Conservation (phyloP, 768 basidiomycete species). For the Suillus spraguei region DNA sequence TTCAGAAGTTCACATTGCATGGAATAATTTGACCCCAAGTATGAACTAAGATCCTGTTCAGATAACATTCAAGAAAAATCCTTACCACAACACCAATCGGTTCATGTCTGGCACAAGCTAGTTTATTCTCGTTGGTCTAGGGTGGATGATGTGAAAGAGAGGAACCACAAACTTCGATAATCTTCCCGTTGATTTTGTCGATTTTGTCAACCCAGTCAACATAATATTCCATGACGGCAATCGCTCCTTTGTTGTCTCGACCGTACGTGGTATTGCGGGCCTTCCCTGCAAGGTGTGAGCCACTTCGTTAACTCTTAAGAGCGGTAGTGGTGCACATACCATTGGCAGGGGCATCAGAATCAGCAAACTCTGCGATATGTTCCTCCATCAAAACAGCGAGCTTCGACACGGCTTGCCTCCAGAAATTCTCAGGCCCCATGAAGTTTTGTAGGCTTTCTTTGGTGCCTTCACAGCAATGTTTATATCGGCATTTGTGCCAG, state of each 20-base stretch:
- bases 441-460: slow-evolving; percentile 53
- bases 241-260: slow-evolving; percentile 25
- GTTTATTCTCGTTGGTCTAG: slow-evolving; percentile 51
- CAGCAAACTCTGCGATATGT: slow-evolving; percentile 59
- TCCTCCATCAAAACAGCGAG: slow-evolving; percentile 64
- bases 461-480: slow-evolving; percentile 70
- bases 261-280: slow-evolving; percentile 12
- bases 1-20: slow-evolving; percentile 69
- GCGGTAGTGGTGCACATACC: slow-evolving; percentile 32
- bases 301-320: neutral
- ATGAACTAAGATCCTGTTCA: slow-evolving; percentile 20
- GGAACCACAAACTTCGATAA: slow-evolving; percentile 40
- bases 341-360: slow-evolving; percentile 68
- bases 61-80: slow-evolving; percentile 18
- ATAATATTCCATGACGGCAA: slow-evolving; percentile 51
- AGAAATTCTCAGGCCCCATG: slow-evolving; percentile 63
- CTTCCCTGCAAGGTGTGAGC: slow-evolving; percentile 5
- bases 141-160: neutral
- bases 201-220: too few relatives aligned
- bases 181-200: slow-evolving; percentile 49
- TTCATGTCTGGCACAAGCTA: slow-evolving; percentile 58
- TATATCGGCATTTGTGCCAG: slow-evolving; percentile 64
- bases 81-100: slow-evolving; percentile 53
- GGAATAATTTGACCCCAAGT: slow-evolving; percentile 57
- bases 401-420: slow-evolving; percentile 56